A percentile compares a stretch with the other conserved stretches of the same genome.
Conservation (phyloP, 2,329 filamentous ascomycete genomes). For the Scytalidium lignicola region DNA sequence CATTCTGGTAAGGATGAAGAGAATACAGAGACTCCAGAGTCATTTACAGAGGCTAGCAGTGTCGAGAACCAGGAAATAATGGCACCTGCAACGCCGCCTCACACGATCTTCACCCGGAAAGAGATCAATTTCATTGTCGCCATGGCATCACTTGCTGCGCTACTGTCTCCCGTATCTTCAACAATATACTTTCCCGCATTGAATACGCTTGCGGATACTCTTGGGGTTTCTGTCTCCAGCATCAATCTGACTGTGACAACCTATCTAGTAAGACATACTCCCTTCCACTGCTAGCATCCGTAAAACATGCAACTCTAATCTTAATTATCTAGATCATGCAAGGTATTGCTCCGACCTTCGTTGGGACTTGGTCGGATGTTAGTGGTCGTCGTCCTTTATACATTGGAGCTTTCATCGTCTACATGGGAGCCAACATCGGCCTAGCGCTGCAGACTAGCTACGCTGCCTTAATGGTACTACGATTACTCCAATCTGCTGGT, state of each 20-base stretch:
- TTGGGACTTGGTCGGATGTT: conserved; percentile 48
- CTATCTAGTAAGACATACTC: conserved; percentile 5
- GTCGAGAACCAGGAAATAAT: too few species aligned
- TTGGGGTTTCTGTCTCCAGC: conserved; percentile 34
- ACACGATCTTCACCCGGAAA: conserved; percentile 9
- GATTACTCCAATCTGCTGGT: conserved; percentile 50
- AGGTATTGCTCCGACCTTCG: conserved; percentile 50
- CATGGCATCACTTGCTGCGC: conserved; percentile 45
- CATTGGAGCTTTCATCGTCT: conserved; percentile 44
- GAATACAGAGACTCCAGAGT: too few species aligned
- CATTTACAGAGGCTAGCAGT: too few species aligned
- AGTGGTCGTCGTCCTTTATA: conserved; percentile 49
- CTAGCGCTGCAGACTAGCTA: conserved; percentile 44
- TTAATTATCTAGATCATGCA: conserved; percentile 40
- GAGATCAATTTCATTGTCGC: conserved; percentile 41
- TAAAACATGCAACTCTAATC: background rate
- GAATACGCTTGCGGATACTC: conserved; percentile 39
- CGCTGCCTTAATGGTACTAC: conserved; percentile 43
- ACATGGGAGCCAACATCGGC: conserved; percentile 48
- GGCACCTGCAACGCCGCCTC: background rate
- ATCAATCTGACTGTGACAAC: conserved; percentile 18
- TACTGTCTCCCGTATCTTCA: conserved; percentile 49
- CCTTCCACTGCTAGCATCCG: background rate
- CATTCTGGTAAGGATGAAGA: too few species aligned
- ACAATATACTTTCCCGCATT: conserved; percentile 51